These are phyloP conservation scores for Simplicillium aogashimaense DNA, from an alignment of 2,329 filamentous ascomycete genomes.

Conservation along the genomic window DNA sequence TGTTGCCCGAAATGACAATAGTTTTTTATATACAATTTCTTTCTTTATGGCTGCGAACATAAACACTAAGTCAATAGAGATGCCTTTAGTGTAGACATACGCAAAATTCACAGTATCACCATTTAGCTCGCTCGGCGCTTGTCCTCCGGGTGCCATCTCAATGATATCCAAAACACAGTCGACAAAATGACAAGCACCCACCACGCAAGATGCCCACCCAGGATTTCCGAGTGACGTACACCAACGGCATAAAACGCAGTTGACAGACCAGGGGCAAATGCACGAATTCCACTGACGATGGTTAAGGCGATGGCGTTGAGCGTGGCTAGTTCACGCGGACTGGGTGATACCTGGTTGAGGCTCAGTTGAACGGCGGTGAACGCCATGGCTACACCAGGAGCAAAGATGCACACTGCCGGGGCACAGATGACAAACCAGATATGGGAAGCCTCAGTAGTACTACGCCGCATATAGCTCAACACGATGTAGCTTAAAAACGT, in stretches of 20 bases:
- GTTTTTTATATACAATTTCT: too few relatives aligned
- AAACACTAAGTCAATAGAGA: too few relatives aligned
- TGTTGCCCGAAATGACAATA: too few relatives aligned
- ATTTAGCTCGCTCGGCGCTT: conserved; percentile 3
- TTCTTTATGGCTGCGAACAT: too few relatives aligned
- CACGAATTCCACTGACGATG: conserved; percentile 47
- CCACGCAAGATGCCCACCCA: conserved; percentile 46
- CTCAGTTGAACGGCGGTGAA: conserved; percentile 65
- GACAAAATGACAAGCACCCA: conserved; percentile 21
- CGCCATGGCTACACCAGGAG: conserved; percentile 55
- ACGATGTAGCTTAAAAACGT: conserved; percentile 51
- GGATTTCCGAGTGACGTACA: conserved; percentile 43
- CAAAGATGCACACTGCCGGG: conserved; percentile 34
- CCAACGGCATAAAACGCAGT: conserved; percentile 60
- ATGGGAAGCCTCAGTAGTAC: conserved; percentile 17
- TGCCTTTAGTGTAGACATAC: too few relatives aligned
- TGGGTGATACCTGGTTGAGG: conserved; percentile 64
- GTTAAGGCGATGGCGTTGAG: conserved; percentile 57
- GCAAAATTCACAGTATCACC: too few relatives aligned
- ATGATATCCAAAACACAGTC: conserved; percentile 13
- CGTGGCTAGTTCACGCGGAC: conserved; percentile 53
- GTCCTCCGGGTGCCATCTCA: conserved; percentile 17
- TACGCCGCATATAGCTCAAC: conserved; percentile 35
- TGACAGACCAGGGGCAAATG: conserved; percentile 56
- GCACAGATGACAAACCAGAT: conserved; percentile 45